phyloP scores from a whole-genome alignment of 768 basidiomycete genomes.

The Leccinellum albellum region DNA sequence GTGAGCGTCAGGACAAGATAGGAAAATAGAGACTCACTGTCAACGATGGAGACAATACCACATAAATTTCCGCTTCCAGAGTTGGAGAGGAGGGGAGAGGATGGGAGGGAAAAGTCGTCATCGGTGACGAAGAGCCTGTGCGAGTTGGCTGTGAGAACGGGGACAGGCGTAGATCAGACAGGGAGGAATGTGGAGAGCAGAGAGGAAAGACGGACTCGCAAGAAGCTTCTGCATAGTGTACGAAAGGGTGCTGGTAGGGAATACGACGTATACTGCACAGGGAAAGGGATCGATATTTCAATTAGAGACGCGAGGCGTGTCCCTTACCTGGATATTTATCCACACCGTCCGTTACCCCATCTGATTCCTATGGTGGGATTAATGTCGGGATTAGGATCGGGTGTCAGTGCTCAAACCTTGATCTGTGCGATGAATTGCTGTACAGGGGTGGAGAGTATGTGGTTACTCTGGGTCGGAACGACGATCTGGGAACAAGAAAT shows the following conservation, averaged over 20 bases:
- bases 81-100: constrained; percentile 45
- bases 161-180: background rate
- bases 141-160: constrained; percentile 54
- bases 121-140: constrained; percentile 77
- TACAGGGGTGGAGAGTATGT: constrained; percentile 65
- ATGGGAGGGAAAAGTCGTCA: constrained; percentile 45
- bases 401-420: constrained; percentile 46
- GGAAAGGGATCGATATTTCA: background rate
- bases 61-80: constrained; percentile 44
- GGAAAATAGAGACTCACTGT: constrained; percentile 50
- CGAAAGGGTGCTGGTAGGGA: constrained; percentile 56
- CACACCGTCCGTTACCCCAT: constrained; percentile 74
- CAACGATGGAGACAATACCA: constrained; percentile 80
- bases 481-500: constrained; percentile 49
- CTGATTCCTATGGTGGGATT: constrained; percentile 45
- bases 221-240: constrained; percentile 79
- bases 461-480: constrained; percentile 76
- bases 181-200: background rate
- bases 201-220: constrained; percentile 54
- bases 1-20: background rate
- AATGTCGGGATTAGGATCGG: background rate
- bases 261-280: constrained; percentile 66
- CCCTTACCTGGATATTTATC: constrained; percentile 72
- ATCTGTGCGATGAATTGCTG: constrained; percentile 67
- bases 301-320: background rate